phyloP scores from a whole-genome alignment of 140 eudicot genomes.

The Erigeron philadelphicus region DNA sequence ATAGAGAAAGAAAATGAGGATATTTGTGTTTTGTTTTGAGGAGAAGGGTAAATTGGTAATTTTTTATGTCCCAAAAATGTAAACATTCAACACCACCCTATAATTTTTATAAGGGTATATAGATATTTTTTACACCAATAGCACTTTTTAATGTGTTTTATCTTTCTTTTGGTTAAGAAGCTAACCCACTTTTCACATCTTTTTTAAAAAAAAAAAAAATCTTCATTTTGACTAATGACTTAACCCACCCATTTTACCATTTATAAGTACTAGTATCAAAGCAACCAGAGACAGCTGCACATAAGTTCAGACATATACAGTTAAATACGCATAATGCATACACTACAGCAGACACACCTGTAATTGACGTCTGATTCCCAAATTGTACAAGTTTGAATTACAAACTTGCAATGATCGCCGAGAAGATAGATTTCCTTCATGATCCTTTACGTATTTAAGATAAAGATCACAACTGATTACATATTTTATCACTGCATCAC shows the following conservation, averaged over 20 bases:
- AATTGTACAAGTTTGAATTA: slow-evolving; percentile 59
- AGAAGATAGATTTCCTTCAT: slow-evolving; percentile 70
- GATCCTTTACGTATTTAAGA: slow-evolving; percentile 51
- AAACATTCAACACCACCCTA: too few relatives aligned
- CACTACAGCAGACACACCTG: slow-evolving; percentile 43
- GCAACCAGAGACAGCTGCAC: slow-evolving; percentile 1
- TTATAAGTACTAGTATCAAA: background rate
- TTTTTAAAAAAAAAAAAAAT: too few relatives aligned
- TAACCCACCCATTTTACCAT: background rate
- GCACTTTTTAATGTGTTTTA: too few relatives aligned
- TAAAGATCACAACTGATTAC: slow-evolving; percentile 68
- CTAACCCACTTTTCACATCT: too few relatives aligned
- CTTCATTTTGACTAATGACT: too few relatives aligned
- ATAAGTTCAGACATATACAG: background rate
- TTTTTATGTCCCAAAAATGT: too few relatives aligned
- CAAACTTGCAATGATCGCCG: slow-evolving; percentile 48
- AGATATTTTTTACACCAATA: too few relatives aligned
- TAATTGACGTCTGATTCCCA: slow-evolving; percentile 50
- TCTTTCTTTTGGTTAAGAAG: too few relatives aligned
- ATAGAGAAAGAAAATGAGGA: too few relatives aligned
- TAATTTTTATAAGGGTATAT: too few relatives aligned
- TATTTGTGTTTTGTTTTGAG: too few relatives aligned
- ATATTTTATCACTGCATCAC: slow-evolving; percentile 87
- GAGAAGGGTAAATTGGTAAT: too few relatives aligned
- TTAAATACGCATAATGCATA: slow-evolving; percentile 13